phyloP scores from a whole-genome alignment of 2,329 filamentous ascomycete genomes.

The Colletotrichum simmondsii region DNA sequence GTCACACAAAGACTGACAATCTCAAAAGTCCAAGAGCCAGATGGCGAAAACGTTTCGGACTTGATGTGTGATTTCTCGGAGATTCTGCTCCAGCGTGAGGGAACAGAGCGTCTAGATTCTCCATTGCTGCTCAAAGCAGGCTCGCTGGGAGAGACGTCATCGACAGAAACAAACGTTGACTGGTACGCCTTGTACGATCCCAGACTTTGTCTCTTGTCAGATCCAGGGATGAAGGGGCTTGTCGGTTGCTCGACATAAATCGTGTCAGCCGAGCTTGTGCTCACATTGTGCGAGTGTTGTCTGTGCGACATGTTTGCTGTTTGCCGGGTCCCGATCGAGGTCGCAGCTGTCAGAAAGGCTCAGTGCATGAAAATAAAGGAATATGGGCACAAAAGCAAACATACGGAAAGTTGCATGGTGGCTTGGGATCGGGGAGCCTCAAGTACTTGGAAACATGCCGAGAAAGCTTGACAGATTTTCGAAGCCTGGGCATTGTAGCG shows the following conservation, averaged over 20 bases:
- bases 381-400: neutral
- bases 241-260: conserved; percentile 16
- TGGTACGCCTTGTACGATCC: conserved; percentile 21
- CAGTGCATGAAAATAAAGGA: neutral
- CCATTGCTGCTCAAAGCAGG: conserved; percentile 21
- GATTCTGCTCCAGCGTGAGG: conserved; percentile 27
- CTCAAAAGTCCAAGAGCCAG: conserved; percentile 42
- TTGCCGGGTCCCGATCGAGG: neutral
- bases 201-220: conserved; percentile 4
- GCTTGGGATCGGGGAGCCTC: conserved; percentile 7
- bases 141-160: conserved; percentile 17
- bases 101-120: conserved; percentile 18
- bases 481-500: conserved; percentile 1
- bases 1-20: conserved; percentile 40
- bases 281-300: conserved; percentile 29
- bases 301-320: conserved; percentile 16
- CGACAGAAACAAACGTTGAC: conserved; percentile 9
- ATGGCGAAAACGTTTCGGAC: conserved; percentile 27
- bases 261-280: conserved; percentile 24
- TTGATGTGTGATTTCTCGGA: conserved; percentile 20
- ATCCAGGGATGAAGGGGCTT: conserved; percentile 13
- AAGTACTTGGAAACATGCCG: conserved; percentile 5
- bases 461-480: conserved; percentile 18
- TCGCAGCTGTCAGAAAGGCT: neutral
- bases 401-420: conserved; percentile 17